Conservation (phyloP, 139 green algal genomes). For the Pleodorina starrii region DNA sequence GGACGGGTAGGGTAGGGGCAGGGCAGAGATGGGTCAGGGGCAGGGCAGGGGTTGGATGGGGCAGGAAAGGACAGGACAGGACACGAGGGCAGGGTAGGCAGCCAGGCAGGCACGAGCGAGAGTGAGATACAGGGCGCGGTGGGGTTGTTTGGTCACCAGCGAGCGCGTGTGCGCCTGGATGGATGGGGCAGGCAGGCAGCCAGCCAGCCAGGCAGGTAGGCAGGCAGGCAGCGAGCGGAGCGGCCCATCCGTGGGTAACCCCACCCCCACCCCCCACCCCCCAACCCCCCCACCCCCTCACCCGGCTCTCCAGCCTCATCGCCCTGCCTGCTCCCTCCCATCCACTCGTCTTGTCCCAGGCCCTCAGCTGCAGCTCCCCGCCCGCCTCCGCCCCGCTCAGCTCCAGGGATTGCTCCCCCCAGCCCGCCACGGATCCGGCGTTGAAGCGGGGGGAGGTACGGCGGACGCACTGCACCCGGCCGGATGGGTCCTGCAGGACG, state of each 20-base stretch:
- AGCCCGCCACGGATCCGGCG: neutral
- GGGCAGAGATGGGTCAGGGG: no score
- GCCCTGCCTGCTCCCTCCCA: neutral
- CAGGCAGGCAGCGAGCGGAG: neutral
- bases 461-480: neutral
- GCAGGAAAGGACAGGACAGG: neutral
- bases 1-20: no score
- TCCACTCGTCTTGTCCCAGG: conserved; percentile 18
- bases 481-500: conserved; percentile 32
- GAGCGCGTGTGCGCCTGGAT: neutral
- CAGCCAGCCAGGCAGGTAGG: neutral
- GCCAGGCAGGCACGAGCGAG: neutral
- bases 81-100: neutral
- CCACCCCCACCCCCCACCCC: neutral
- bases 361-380: conserved; percentile 8
- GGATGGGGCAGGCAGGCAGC: neutral
- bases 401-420: conserved; percentile 6
- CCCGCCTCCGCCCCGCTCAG: neutral
- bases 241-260: no score
- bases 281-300: neutral
- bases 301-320: neutral
- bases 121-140: no score
- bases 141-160: neutral
- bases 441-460: conserved; percentile 9
- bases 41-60: neutral